These are phyloP conservation scores for Beta corolliflora DNA, from an alignment of 179 eudicot species.

Conservation along the genomic window DNA sequence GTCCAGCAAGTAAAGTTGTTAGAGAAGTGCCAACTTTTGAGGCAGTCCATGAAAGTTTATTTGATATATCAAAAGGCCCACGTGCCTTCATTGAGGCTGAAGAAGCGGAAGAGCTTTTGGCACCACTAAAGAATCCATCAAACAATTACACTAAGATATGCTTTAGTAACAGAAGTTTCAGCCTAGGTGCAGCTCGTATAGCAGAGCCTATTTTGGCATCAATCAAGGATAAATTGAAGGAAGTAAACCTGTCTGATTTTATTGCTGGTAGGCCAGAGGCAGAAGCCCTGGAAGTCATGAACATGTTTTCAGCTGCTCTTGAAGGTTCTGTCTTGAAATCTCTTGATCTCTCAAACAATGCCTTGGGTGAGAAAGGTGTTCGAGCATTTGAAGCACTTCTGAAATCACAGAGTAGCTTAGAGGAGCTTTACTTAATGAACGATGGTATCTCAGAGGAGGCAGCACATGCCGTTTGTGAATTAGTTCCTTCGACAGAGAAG, in stretches of 20 bases:
- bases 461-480: conserved; percentile 63
- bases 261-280: conserved; percentile 73
- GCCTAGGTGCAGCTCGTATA: conserved; percentile 58
- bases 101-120: conserved; percentile 52
- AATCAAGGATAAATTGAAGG: conserved; percentile 53
- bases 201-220: conserved; percentile 56
- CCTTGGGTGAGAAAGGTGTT: conserved; percentile 78
- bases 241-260: conserved; percentile 68
- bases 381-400: conserved; percentile 63
- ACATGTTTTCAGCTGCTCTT: conserved; percentile 59
- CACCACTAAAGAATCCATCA: conserved; percentile 48
- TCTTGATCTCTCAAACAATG: conserved; percentile 64
- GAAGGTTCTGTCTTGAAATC: conserved; percentile 54
- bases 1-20: conserved; percentile 33
- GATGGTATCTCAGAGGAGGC: conserved; percentile 78
- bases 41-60: conserved; percentile 37
- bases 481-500: conserved; percentile 63
- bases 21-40: conserved; percentile 32
- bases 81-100: conserved; percentile 71
- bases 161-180: conserved; percentile 74
- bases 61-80: conserved; percentile 68
- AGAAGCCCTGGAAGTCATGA: conserved; percentile 75
- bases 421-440: conserved; percentile 71
- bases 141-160: conserved; percentile 60
- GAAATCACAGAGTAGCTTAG: conserved; percentile 51